Percentiles rank a stretch among this genome's conserved stretches.
phyloP scores from a whole-genome alignment of 768 basidiomycete genomes.

The Tricholoma sp. region DNA sequence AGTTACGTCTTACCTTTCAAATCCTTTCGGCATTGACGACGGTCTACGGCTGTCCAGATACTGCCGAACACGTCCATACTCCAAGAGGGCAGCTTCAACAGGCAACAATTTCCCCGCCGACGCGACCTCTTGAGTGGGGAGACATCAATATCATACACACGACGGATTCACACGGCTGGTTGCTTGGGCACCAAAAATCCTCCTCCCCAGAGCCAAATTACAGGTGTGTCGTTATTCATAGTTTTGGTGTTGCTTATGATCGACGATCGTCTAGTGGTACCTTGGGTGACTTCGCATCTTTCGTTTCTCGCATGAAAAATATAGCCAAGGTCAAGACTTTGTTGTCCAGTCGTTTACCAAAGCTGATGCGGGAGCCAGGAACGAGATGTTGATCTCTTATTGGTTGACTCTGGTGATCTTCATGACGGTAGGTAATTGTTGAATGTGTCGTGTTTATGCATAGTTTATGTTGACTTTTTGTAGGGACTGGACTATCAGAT shows the following conservation, averaged over 20 bases:
- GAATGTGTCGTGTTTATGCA: not conserved
- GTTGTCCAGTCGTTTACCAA: not conserved
- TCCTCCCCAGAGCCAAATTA: conserved; percentile 75
- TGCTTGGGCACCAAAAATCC: conserved; percentile 78
- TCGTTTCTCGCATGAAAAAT: conserved; percentile 76
- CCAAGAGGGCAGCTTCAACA: conserved; percentile 35
- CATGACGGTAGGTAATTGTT: conserved; percentile 49
- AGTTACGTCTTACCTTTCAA: not conserved
- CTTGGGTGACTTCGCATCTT: conserved; percentile 84
- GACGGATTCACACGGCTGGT: conserved; percentile 70
- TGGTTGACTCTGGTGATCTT: conserved; percentile 79
- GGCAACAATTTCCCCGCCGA: conserved; percentile 47
- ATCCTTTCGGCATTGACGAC: not conserved
- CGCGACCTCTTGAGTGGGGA: conserved; percentile 73
- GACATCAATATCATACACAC: conserved; percentile 86
- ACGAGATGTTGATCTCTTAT: conserved; percentile 74
- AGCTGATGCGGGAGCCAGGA: conserved; percentile 26
- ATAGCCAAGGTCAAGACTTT: conserved; percentile 48
- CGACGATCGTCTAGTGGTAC: conserved; percentile 39
- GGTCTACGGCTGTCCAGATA: conserved; percentile 20
- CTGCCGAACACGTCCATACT: conserved; percentile 23
- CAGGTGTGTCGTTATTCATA: no score
- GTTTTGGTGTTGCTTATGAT: not conserved
- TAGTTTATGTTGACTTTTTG: not conserved
- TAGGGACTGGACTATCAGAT: conserved; percentile 76